These are phyloP conservation scores for Scleroderma citrinum DNA, from an alignment of 768 basidiomycete genomes.

Conservation along the genomic window DNA sequence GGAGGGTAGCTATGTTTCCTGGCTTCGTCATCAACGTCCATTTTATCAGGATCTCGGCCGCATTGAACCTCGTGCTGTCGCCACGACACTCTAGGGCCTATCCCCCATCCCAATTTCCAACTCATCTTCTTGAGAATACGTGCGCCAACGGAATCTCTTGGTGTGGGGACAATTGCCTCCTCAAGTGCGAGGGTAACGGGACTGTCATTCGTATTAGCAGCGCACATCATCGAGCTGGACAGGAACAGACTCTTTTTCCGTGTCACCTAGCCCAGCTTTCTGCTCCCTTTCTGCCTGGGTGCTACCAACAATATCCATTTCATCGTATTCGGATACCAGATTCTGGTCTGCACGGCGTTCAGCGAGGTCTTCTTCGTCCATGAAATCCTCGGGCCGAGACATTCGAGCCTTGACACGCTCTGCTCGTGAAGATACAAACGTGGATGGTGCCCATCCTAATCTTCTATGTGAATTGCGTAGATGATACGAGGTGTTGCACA, in stretches of 20 bases:
- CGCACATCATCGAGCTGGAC: conserved; percentile 1
- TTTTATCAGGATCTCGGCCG: conserved; percentile 35
- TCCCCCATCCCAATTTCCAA: conserved; percentile 88
- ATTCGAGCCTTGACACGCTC: conserved; percentile 60
- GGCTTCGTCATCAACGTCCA: conserved; percentile 73
- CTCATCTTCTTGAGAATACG: conserved; percentile 92
- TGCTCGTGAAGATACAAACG: conserved; percentile 83
- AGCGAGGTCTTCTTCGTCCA: conserved; percentile 97
- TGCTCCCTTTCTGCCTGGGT: conserved; percentile 41
- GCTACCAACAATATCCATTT: conserved; percentile 62
- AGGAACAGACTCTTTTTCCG: conserved; percentile 31
- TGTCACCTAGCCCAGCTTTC: conserved; percentile 33
- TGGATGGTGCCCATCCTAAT: conserved; percentile 89
- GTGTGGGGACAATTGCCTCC: conserved; percentile 62
- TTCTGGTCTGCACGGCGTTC: conserved; percentile 69
- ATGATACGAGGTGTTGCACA: background rate
- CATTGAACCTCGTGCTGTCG: conserved; percentile 72
- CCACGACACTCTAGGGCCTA: conserved; percentile 83
- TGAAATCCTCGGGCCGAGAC: conserved; percentile 84
- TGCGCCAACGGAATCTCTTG: conserved; percentile 77
- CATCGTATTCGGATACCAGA: conserved; percentile 74
- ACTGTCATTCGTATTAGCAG: conserved; percentile 30
- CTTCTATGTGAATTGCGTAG: background rate
- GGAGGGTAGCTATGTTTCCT: conserved; percentile 84
- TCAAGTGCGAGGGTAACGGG: conserved; percentile 59